Percentiles rank a stretch among this genome's conserved stretches.
Evolutionary conservation across 148 eudicot species (phyloP).

Genomic region (Nepenthes gracilis): DNA sequence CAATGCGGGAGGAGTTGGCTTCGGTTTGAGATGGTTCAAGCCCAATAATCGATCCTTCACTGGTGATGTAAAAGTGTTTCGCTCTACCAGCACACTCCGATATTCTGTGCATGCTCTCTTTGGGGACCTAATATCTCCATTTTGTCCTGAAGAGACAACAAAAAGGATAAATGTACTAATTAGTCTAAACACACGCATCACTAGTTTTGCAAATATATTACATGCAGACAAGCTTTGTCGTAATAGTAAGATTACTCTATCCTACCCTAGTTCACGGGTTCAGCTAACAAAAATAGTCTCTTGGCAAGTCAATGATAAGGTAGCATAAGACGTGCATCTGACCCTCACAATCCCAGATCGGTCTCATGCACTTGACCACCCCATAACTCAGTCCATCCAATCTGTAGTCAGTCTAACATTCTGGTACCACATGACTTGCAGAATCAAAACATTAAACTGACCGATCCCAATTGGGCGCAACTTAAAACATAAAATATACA

Average conservation of each 20-base stretch:
- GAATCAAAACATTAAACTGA: no score
- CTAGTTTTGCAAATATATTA: neutral
- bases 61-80: constrained; percentile 83
- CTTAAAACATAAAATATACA: neutral
- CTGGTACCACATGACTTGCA: no score
- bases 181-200: neutral
- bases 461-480: no score
- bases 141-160: constrained; percentile 42
- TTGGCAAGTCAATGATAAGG: no score
- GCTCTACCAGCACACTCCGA: constrained; percentile 82
- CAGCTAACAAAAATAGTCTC: no score
- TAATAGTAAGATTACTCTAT: no score
- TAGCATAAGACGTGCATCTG: no score
- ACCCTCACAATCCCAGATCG: no score
- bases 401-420: no score
- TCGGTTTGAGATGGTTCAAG: constrained; percentile 56
- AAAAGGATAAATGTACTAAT: neutral
- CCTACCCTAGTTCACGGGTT: no score
- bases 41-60: constrained; percentile 74
- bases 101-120: constrained; percentile 73
- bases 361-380: no score
- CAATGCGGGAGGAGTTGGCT: constrained; percentile 74
- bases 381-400: no score
- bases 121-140: constrained; percentile 83
- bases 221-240: neutral